Percentiles rank a stretch among this genome's conserved stretches.
Conservation (phyloP, 2,329 filamentous ascomycete species). For the Cadophora gregata region DNA sequence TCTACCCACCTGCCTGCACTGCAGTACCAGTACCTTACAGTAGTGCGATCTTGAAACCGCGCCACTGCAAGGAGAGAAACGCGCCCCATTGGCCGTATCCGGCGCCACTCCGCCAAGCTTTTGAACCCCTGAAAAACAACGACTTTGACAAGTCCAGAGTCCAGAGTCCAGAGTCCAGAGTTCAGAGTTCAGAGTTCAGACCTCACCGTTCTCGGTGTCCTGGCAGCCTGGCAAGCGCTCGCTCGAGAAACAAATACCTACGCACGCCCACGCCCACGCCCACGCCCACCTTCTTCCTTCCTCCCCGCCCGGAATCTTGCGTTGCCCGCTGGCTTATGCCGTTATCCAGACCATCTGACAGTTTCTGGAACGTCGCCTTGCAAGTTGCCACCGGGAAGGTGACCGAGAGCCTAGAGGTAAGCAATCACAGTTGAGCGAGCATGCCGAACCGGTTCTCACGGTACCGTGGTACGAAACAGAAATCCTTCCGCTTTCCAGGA, state of each 20-base stretch:
- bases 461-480: not conserved
- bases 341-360: not conserved
- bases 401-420: not conserved
- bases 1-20: no score
- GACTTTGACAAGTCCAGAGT: not conserved
- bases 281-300: not conserved
- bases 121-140: conserved; percentile 11
- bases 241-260: conserved; percentile 7
- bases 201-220: no score
- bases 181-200: no score
- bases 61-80: conserved; percentile 19
- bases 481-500: conserved; percentile 3
- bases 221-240: not conserved
- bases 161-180: no score
- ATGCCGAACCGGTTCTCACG: not conserved
- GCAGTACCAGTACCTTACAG: no score
- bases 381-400: not conserved
- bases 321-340: conserved; percentile 10
- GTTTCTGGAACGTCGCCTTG: not conserved
- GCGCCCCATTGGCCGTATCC: not conserved
- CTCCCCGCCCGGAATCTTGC: conserved; percentile 1
- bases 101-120: conserved; percentile 17
- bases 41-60: conserved; percentile 13
- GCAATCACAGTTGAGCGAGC: not conserved
- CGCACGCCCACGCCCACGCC: no score